These are phyloP conservation scores for Circinella umbellata DNA, from an alignment of 371 early-diverging fungal species.

Conservation along the genomic window DNA sequence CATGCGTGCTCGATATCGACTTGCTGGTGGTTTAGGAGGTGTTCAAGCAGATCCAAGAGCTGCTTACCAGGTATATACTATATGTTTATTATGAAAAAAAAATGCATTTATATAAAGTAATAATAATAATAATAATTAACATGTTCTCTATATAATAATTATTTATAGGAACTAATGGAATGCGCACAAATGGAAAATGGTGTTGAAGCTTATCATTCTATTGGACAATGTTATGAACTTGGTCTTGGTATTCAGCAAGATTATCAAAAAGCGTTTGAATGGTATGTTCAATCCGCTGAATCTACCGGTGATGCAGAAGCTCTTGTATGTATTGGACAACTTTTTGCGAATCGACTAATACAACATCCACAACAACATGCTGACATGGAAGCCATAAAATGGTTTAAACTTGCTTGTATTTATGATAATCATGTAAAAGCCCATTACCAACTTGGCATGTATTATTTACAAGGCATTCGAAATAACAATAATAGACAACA, in stretches of 20 bases:
- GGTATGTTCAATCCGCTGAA: slow-evolving; percentile 44
- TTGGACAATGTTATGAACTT: slow-evolving; percentile 53
- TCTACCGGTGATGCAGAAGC: slow-evolving; percentile 45
- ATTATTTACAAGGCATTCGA: slow-evolving; percentile 36
- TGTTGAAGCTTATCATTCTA: slow-evolving; percentile 37
- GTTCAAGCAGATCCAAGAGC: slow-evolving; percentile 37
- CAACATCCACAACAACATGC: slow-evolving; percentile 15
- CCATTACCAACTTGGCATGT: slow-evolving; percentile 41
- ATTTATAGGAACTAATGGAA: slow-evolving; percentile 40
- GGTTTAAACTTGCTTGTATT: slow-evolving; percentile 35
- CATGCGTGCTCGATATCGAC: slow-evolving; percentile 46
- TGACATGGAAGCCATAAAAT: slow-evolving; percentile 38
- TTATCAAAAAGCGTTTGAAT: slow-evolving; percentile 47
- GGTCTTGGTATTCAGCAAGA: slow-evolving; percentile 50
- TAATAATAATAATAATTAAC: not conserved
- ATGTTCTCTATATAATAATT: slow-evolving; percentile 7
- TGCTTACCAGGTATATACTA: slow-evolving; percentile 38
- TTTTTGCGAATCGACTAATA: slow-evolving; percentile 34
- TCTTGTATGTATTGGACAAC: slow-evolving; percentile 43
- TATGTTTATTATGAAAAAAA: not conserved
- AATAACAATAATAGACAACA: not conserved
- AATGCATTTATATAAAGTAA: not conserved
- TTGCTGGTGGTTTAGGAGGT: slow-evolving; percentile 42
- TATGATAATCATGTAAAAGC: slow-evolving; percentile 39
- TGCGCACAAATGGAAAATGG: slow-evolving; percentile 46